A percentile compares a stretch with the other conserved stretches of the same genome.
These are phyloP conservation scores for Pseudogymnoascus sp. DNA, from an alignment of 2,329 filamentous ascomycete species.

Conservation along the genomic window DNA sequence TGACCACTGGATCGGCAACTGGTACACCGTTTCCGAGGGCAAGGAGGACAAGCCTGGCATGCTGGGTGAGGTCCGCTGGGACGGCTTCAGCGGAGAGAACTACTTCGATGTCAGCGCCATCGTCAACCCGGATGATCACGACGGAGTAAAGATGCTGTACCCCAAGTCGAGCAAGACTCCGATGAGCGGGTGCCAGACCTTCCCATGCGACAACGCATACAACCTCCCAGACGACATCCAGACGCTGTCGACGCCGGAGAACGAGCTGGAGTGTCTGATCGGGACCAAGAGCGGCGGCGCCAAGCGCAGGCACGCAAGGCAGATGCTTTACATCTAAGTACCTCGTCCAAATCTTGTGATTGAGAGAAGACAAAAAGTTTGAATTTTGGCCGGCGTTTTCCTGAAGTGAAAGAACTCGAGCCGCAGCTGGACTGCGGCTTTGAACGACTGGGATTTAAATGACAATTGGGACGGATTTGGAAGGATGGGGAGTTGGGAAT, in stretches of 20 bases:
- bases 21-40: conserved; percentile 39
- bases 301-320: conserved; percentile 14
- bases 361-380: conserved; percentile 3
- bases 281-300: conserved; percentile 20
- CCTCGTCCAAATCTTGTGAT: not conserved
- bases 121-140: conserved; percentile 40
- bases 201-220: conserved; percentile 47
- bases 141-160: conserved; percentile 48
- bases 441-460: not conserved
- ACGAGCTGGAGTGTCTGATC: conserved; percentile 38
- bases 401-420: not conserved
- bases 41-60: conserved; percentile 37
- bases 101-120: conserved; percentile 54
- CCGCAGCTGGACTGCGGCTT: conserved; percentile 1
- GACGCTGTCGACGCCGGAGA: conserved; percentile 43
- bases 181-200: conserved; percentile 43
- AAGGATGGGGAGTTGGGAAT: conserved; percentile 6
- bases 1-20: conserved; percentile 36
- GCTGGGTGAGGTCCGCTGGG: conserved; percentile 44
- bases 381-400: conserved; percentile 7
- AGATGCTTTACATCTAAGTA: not conserved
- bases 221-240: conserved; percentile 45
- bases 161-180: conserved; percentile 32
- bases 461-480: not conserved
- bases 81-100: conserved; percentile 39